These are phyloP conservation scores for Cercospora zeina DNA, from an alignment of 2,329 filamentous ascomycete species.

Conservation along the genomic window DNA sequence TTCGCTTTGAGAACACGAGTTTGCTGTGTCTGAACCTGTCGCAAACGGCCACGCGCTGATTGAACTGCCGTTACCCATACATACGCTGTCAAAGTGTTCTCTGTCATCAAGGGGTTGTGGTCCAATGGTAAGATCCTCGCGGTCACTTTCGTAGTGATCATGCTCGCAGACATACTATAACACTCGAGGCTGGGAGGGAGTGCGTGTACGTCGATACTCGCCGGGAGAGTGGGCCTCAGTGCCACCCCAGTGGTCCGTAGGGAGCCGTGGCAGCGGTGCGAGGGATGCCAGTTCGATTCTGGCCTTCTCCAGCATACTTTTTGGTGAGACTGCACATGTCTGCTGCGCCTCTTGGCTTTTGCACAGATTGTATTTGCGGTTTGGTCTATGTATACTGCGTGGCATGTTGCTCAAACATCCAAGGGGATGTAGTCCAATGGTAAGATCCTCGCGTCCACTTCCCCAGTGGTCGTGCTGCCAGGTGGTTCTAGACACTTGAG, in stretches of 20 bases:
- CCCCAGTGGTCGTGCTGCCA: background rate
- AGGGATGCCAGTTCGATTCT: slow-evolving; percentile 8
- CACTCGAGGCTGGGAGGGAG: background rate
- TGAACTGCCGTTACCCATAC: background rate
- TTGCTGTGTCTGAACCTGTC: background rate
- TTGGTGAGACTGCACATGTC: background rate
- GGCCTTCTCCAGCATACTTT: slow-evolving; percentile 8
- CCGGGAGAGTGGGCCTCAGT: background rate
- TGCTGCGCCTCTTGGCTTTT: background rate
- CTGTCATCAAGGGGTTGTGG: slow-evolving; percentile 1
- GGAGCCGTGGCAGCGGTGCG: too few relatives aligned
- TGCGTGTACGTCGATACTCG: background rate
- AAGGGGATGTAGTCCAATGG: slow-evolving; percentile 8
- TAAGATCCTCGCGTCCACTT: slow-evolving; percentile 7
- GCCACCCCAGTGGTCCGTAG: background rate
- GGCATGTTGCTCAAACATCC: too few relatives aligned
- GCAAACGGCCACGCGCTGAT: background rate
- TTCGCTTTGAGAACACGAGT: background rate
- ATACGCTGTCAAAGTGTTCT: background rate
- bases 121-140: slow-evolving; percentile 16
- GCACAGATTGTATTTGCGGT: too few relatives aligned
- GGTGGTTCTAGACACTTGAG: background rate
- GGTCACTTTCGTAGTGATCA: background rate
- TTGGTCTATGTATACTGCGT: too few relatives aligned
- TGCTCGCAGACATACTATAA: background rate